A percentile compares a stretch with the other conserved stretches of the same genome.
Conservation (phyloP, 106 monocot species). For the Dioscorea zingiberensis region DNA sequence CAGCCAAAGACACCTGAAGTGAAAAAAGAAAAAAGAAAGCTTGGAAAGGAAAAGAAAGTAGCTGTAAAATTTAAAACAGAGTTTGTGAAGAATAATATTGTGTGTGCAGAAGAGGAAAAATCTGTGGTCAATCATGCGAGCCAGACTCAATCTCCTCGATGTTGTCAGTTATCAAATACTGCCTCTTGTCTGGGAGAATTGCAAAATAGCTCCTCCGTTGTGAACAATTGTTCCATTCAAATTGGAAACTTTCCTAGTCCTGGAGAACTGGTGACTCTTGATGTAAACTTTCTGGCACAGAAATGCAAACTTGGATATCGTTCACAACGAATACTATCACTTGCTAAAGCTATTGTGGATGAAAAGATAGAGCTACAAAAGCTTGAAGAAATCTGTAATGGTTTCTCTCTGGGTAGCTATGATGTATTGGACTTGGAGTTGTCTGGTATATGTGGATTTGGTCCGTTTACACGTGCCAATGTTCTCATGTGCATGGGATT, state of each 20-base stretch:
- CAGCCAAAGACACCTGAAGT: constrained; percentile 63
- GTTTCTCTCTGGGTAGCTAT: constrained; percentile 18
- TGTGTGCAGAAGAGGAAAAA: not conserved
- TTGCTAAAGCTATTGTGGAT: constrained; percentile 50
- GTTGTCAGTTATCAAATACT: not conserved
- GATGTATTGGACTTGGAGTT: constrained; percentile 37
- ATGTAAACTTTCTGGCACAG: constrained; percentile 36
- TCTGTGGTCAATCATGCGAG: not conserved
- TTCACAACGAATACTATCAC: constrained; percentile 48
- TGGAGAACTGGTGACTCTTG: constrained; percentile 53
- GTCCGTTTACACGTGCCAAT: constrained; percentile 78
- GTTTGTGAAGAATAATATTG: constrained; percentile 11
- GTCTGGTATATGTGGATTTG: constrained; percentile 51
- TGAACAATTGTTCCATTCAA: not conserved
- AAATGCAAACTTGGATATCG: constrained; percentile 70
- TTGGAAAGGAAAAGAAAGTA: constrained; percentile 15
- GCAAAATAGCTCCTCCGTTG: too few relatives aligned
- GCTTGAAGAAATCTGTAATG: constrained; percentile 48
- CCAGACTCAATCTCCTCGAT: not conserved
- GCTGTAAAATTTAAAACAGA: constrained; percentile 24
- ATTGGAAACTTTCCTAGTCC: constrained; percentile 68
- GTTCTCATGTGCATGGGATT: constrained; percentile 93
- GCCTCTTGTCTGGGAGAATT: not conserved
- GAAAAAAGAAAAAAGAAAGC: constrained; percentile 43
- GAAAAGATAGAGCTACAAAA: constrained; percentile 26